Evolutionary conservation across 371 early-diverging fungal genomes (phyloP).

Genomic region (Actinomortierella wolfii): DNA sequence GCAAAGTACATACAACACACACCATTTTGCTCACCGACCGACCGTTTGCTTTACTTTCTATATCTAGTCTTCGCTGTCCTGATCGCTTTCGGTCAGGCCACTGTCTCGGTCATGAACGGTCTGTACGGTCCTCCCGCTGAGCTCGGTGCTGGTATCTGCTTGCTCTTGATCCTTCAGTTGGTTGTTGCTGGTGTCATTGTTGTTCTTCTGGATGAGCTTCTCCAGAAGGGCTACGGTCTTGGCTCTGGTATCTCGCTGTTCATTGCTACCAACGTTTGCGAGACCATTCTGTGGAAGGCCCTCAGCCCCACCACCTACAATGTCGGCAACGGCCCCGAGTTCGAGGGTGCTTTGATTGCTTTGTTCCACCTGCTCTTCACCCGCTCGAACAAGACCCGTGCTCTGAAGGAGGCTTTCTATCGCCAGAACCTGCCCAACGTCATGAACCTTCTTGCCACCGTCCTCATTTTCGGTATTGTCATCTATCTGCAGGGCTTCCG

Average conservation of each 20-base stretch:
- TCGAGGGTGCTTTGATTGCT: constrained; percentile 98
- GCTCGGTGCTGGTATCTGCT: constrained; percentile 93
- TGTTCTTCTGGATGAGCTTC: constrained; percentile 98
- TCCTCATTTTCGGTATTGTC: constrained; percentile 92
- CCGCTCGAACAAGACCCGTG: constrained; percentile 97
- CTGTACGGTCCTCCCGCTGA: constrained; percentile 97
- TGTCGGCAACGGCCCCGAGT: constrained; percentile 98
- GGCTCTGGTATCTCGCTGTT: constrained; percentile 99
- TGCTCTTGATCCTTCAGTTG: constrained; percentile 95
- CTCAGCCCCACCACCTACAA: constrained; percentile 97
- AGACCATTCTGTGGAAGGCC: constrained; percentile 99
- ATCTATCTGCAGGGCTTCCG: constrained; percentile 99
- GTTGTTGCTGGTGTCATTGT: constrained; percentile 97
- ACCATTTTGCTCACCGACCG: neutral
- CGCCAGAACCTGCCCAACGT: constrained; percentile 97
- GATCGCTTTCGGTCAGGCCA: constrained; percentile 97
- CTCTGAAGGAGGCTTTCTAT: constrained; percentile 98
- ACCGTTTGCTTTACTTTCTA: constrained; percentile 1
- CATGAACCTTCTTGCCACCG: constrained; percentile 91
- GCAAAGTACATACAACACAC: too few relatives aligned
- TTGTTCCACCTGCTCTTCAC: constrained; percentile 95
- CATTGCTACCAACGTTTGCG: constrained; percentile 99
- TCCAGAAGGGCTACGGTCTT: constrained; percentile 99
- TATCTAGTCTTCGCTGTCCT: constrained; percentile 82
- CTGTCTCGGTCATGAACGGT: constrained; percentile 97